Percentiles rank a stretch among this genome's conserved stretches.
Conservation (phyloP, 495 filamentous ascomycete genomes). For the Hyaloscypha bicolor region DNA sequence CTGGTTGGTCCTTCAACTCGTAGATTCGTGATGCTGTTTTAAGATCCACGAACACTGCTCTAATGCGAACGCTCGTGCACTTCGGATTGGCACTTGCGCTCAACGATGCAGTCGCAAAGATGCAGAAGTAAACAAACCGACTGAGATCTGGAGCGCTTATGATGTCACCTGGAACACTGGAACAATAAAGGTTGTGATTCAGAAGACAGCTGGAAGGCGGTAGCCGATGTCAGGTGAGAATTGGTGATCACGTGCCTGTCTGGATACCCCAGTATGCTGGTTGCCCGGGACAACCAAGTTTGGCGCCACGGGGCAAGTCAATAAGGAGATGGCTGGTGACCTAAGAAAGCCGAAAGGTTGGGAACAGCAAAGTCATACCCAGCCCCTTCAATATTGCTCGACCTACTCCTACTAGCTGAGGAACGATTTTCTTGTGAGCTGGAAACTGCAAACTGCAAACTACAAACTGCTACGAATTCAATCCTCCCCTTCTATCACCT, state of each 20-base stretch:
- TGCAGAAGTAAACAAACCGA: too few species aligned
- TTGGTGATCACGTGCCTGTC: too few species aligned
- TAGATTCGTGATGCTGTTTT: neutral
- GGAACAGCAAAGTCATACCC: conserved; percentile 7
- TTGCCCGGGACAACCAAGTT: neutral
- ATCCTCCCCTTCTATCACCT: conserved; percentile 20
- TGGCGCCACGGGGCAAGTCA: neutral
- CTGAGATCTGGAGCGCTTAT: too few species aligned
- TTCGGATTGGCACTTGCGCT: neutral
- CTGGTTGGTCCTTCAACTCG: too few species aligned
- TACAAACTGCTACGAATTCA: conserved; percentile 17
- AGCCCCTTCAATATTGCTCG: conserved; percentile 15
- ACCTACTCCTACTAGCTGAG: conserved; percentile 20
- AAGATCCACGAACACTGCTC: neutral
- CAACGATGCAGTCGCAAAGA: too few species aligned
- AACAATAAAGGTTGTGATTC: too few species aligned
- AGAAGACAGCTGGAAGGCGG: too few species aligned
- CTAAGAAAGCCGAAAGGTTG: conserved; percentile 12
- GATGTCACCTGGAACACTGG: too few species aligned
- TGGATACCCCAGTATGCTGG: too few species aligned
- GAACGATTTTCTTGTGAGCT: conserved; percentile 20
- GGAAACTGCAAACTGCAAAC: conserved; percentile 24
- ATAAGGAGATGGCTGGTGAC: neutral
- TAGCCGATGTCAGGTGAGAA: too few species aligned
- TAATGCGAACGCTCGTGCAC: neutral